Conservation (phyloP, 495 filamentous ascomycete species). For the Lineolata rhizophorae region DNA sequence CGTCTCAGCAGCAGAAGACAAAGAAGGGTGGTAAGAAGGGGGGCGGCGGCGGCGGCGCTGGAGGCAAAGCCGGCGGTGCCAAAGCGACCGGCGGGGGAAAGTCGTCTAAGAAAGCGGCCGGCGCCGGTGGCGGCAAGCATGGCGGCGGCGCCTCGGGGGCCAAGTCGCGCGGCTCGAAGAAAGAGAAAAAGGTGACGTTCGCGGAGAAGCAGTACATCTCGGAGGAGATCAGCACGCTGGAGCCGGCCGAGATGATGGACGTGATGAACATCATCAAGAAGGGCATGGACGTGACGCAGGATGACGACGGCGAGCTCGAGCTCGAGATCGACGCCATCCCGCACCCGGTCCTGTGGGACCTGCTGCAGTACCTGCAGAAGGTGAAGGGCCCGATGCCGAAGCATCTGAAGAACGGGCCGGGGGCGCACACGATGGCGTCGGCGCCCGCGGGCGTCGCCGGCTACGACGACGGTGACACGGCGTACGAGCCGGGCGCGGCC, state of each 20-base stretch:
- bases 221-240: slow-evolving; percentile 50
- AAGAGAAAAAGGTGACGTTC: slow-evolving; percentile 26
- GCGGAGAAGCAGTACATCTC: slow-evolving; percentile 75
- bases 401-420: slow-evolving; percentile 2
- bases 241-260: slow-evolving; percentile 47
- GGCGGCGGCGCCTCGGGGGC: slow-evolving; percentile 1
- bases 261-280: slow-evolving; percentile 80
- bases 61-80: no score
- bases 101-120: no score
- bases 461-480: slow-evolving; percentile 22
- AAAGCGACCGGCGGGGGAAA: no score
- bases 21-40: no score
- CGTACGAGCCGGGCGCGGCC: slow-evolving; percentile 6
- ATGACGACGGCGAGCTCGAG: slow-evolving; percentile 69
- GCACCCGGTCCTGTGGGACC: slow-evolving; percentile 46
- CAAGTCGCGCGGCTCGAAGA: slow-evolving; percentile 24
- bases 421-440: slow-evolving; percentile 5
- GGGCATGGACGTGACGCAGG: slow-evolving; percentile 49
- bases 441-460: slow-evolving; percentile 9
- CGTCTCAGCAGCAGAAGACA: neutral
- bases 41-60: no score
- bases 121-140: neutral
- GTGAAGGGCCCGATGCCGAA: slow-evolving; percentile 5
- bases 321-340: slow-evolving; percentile 74
- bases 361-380: slow-evolving; percentile 57